Base-by-base conservation (phyloP, 495 filamentous ascomycete species). In the Podospora sp. region DNA sequence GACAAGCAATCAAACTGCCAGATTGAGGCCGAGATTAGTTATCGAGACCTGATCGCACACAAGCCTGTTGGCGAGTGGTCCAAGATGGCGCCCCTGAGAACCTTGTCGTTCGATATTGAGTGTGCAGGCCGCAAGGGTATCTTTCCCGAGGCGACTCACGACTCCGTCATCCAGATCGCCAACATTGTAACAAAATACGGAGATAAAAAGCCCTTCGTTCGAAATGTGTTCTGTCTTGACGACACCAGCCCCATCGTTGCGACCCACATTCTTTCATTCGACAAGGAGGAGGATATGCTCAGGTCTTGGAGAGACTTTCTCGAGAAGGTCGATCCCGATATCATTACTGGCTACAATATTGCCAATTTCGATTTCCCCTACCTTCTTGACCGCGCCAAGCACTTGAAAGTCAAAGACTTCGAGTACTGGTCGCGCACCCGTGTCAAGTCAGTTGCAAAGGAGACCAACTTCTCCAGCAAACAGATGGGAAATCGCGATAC, bases 341-440 rank as follows among this genome's bases (percentile, higher is more conserved):
- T 99, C 27, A 98, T 99, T 72, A 99, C 95, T 67, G 95, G 95
- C 53, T 99, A 99, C 86, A 99, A 99, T 76, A 97, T 97, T 80
- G 83, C 91, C 71, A 99, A 99, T 78, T 99, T 99, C 80, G 95
- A 99, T 80, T 97, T 99, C 70, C 94, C 95, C 2, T 99, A 99
- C 74, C 86, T 99, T 4, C 84, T 99, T 21, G 91, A 97, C 26
- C 88, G 95, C 21, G 95, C 95, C 21, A 91, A 87, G 65, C 87
- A 96, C 72, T 81, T 99, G 12, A 94, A 93, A 65, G 87, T 89
- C 60, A 69, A 65, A 0, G 79, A 80, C 0, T 99, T 99, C 68
- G 89, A 94, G 1, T 93, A 87, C 78, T 97, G 91, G 92, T 90
- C 94, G 0, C 84, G 95, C 67, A 76, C 82, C 50, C 86, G 80